phyloP scores from a whole-genome alignment of 805 yeast genomes.

The Candida methanosorbosa region DNA sequence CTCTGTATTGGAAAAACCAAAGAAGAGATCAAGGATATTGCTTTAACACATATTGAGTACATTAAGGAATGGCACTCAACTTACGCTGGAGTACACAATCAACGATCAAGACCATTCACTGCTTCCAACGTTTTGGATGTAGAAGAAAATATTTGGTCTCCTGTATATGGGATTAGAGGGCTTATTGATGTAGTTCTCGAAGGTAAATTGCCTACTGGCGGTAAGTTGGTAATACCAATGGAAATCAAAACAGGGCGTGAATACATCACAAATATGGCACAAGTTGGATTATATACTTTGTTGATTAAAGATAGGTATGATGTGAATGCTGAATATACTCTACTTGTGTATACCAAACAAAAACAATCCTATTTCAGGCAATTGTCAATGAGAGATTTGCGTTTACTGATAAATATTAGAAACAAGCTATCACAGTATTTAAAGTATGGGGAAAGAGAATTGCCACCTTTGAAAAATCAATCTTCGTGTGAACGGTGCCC shows the following conservation, averaged over 20 bases:
- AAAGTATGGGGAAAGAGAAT: constrained; percentile 36
- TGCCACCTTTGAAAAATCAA: constrained; percentile 47
- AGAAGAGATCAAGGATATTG: constrained; percentile 32
- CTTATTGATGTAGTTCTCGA: constrained; percentile 82
- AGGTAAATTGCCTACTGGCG: constrained; percentile 35
- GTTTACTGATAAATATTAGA: constrained; percentile 61
- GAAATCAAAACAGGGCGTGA: constrained; percentile 85
- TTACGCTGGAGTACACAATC: constrained; percentile 9
- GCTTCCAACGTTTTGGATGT: constrained; percentile 66
- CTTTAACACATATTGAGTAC: constrained; percentile 40
- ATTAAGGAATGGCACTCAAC: constrained; percentile 37
- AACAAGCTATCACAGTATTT: constrained; percentile 58
- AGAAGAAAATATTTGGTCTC: constrained; percentile 91
- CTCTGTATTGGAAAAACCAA: constrained; percentile 44
- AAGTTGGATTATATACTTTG: constrained; percentile 73
- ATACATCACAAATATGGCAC: constrained; percentile 70
- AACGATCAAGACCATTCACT: constrained; percentile 34
- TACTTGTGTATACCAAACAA: constrained; percentile 67
- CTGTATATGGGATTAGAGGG: constrained; percentile 83
- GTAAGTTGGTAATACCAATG: constrained; percentile 61
- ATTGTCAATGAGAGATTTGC: constrained; percentile 46
- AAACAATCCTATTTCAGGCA: constrained; percentile 34
- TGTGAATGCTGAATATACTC: constrained; percentile 51
- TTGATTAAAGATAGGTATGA: constrained; percentile 75
- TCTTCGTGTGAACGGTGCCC: constrained; percentile 57